Base-by-base conservation (phyloP, 202 grass and related monocot species). In the Cymbopogon flexuosus region DNA sequence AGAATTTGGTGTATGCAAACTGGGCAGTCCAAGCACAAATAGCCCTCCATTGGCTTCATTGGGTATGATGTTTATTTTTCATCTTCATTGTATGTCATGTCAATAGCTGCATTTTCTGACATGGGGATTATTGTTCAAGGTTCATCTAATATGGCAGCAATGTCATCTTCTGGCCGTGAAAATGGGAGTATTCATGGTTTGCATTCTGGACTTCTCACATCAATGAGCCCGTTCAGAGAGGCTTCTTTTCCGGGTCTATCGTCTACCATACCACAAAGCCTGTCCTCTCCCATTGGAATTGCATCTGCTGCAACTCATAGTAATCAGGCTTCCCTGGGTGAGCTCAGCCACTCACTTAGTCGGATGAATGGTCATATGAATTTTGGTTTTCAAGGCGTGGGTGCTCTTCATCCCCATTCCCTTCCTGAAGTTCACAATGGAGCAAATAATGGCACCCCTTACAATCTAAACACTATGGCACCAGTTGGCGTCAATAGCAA, bases 261-360 rank as follows among this genome's bases (percentile, higher is more conserved):
- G 22, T 97, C 93, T 34, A 90, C 70, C 56, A 80, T 90, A 72
- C 75, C 89, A 73, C 91, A 92, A 43, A 92, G 75, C 78, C 84
- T 97, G 68, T 92, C 94, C 77, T 87, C 94, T 77, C 89, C 91
- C 27, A 82, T 94, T 59, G 78, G 91, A 81, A 88, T 94, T 83
- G 45, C 77, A 75, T 84, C 87, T 40, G 23, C 78, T 37, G 63
- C 83, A 72, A 73, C 65, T 59, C 88, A 87, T 69, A 83, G 60
- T 72, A 84, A 68, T 72, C 79, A 86, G 77, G 56, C 77, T 79
- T 33, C 65, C 37, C 65, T 84, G 62, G 73, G 15, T 82, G 91
- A 94, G 37, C 73, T 94, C 24, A 90, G 84, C 78, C 83, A 92
- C 62, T 92, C 94, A 35, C 65, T 94, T 6, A 77, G 87, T 72